phyloP scores from a whole-genome alignment of 2,329 filamentous ascomycete species.

The Botrytis galanthina region DNA sequence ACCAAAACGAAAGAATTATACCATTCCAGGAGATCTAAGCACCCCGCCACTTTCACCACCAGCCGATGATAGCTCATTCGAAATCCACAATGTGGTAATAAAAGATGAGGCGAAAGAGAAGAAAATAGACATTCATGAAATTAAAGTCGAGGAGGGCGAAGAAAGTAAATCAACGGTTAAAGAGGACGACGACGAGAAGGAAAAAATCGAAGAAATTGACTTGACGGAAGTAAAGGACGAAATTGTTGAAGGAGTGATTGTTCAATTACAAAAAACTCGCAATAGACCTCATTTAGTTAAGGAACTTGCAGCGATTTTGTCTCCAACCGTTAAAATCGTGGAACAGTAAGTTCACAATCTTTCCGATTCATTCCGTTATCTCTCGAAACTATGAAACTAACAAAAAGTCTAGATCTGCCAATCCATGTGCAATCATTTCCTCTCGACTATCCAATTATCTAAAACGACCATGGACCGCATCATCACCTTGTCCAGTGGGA shows the following conservation, averaged over 20 bases:
- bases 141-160: not conserved
- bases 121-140: not conserved
- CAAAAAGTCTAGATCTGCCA: constrained; percentile 69
- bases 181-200: constrained; percentile 21
- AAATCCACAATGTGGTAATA: not conserved
- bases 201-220: constrained; percentile 60
- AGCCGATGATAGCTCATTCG: constrained; percentile 40
- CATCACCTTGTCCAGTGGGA: constrained; percentile 79
- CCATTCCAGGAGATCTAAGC: constrained; percentile 16
- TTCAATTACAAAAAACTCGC: constrained; percentile 82
- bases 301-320: constrained; percentile 79
- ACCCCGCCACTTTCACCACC: constrained; percentile 79
- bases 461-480: constrained; percentile 78
- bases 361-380: constrained; percentile 18
- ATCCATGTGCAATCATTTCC: constrained; percentile 91
- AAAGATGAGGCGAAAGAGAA: not conserved
- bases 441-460: constrained; percentile 87
- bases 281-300: constrained; percentile 95
- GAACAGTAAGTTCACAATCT: constrained; percentile 70
- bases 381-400: constrained; percentile 34
- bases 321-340: constrained; percentile 74
- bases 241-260: constrained; percentile 86
- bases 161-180: constrained; percentile 9
- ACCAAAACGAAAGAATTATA: constrained; percentile 36
- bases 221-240: constrained; percentile 87